phyloP scores from a whole-genome alignment of 495 filamentous ascomycete genomes.

The Xylaria venustula region DNA sequence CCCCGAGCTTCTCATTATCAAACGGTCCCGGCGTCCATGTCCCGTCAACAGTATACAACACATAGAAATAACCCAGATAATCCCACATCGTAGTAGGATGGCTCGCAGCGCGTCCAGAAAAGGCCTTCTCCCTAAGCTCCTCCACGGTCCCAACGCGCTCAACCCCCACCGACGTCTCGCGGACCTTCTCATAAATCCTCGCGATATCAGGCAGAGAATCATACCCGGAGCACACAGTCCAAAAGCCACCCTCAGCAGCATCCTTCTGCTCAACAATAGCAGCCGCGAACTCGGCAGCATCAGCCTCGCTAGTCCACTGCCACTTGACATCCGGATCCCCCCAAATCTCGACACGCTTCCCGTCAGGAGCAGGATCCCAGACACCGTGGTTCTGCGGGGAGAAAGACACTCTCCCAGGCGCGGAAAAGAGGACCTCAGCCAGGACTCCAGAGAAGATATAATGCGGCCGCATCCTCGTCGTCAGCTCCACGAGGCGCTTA shows the following conservation, averaged over 20 bases:
- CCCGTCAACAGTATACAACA: conserved; percentile 16
- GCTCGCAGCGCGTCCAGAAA: conserved; percentile 6
- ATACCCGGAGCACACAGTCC: conserved; percentile 18
- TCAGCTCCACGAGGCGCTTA: conserved; percentile 17
- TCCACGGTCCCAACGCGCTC: conserved; percentile 14
- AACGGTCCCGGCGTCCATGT: conserved; percentile 14
- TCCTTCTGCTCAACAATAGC: conserved; percentile 13
- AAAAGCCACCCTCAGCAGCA: conserved; percentile 22
- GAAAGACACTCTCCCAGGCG: conserved; percentile 11
- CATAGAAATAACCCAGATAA: conserved; percentile 24
- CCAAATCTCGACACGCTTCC: conserved; percentile 20
- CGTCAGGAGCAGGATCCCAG: conserved; percentile 10
- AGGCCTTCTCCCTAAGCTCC: conserved; percentile 11
- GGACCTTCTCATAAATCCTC: conserved; percentile 2
- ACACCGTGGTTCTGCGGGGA: conserved; percentile 13
- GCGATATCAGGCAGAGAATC: conserved; percentile 14
- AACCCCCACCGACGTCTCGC: conserved; percentile 7
- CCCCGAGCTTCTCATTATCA: conserved; percentile 20
- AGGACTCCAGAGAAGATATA: conserved; percentile 24
- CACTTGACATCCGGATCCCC: conserved; percentile 18
- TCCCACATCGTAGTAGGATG: conserved; percentile 16
- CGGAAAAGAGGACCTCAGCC: conserved; percentile 20
- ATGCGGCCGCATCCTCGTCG: conserved; percentile 17
- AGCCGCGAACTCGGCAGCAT: conserved; percentile 19
- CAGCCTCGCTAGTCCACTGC: conserved; percentile 21